phyloP scores from a whole-genome alignment of 768 basidiomycete genomes.

The Trametes gibbosa region DNA sequence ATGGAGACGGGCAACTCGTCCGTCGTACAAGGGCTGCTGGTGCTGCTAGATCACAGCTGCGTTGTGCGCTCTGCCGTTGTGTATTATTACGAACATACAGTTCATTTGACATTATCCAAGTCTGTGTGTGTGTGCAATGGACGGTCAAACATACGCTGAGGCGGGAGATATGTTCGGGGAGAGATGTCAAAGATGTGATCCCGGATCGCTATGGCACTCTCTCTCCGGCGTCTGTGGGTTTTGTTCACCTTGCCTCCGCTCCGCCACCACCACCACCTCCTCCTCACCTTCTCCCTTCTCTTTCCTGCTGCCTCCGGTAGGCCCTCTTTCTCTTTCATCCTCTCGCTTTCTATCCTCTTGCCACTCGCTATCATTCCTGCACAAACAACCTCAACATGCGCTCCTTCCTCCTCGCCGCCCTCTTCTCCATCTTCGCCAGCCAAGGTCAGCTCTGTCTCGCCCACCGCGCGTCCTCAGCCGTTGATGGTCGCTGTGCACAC shows the following conservation, averaged over 20 bases:
- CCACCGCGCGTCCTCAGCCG: no score
- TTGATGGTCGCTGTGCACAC: constrained; percentile 8
- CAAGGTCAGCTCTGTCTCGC: constrained; percentile 43
- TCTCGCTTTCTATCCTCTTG: constrained; percentile 21
- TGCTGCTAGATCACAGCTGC: no score
- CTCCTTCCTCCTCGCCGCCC: constrained; percentile 29
- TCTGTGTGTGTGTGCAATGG: background rate
- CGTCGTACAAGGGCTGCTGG: background rate
- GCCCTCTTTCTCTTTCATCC: constrained; percentile 23
- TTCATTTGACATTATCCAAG: background rate
- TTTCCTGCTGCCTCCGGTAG: constrained; percentile 33
- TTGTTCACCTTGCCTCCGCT: background rate
- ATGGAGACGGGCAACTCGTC: background rate
- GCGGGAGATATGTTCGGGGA: background rate
- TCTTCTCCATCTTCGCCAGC: constrained; percentile 47
- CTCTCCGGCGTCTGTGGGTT: background rate
- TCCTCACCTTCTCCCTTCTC: constrained; percentile 12
- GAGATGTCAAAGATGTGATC: background rate
- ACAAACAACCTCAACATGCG: background rate
- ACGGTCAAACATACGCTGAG: background rate
- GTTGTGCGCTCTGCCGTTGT: background rate
- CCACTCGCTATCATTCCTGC: background rate
- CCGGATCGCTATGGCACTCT: constrained; percentile 18
- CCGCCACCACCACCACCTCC: constrained; percentile 6
- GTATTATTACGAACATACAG: background rate